These are phyloP conservation scores for Rhipidocladum racemiflorum DNA, from an alignment of 176 grass and related monocot species.

Conservation along the genomic window DNA sequence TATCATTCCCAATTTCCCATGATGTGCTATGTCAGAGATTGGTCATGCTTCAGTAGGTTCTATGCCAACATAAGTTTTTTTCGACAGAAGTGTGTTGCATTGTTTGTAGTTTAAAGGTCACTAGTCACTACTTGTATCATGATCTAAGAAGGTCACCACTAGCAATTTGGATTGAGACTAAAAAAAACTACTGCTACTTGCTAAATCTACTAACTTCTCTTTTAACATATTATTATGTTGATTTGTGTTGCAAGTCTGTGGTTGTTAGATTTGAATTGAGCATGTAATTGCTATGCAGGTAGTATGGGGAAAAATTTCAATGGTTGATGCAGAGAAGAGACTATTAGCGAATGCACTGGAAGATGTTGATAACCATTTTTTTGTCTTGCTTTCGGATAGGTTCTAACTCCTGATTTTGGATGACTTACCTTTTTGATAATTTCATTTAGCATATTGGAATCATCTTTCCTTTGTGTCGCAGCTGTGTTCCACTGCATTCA, in stretches of 20 bases:
- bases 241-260: neutral
- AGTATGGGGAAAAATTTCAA: constrained; percentile 94
- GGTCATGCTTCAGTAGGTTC: neutral
- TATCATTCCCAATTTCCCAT: neutral
- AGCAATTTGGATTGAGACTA: constrained; percentile 14
- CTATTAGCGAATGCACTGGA: constrained; percentile 83
- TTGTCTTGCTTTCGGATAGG: constrained; percentile 98
- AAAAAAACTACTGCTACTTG: neutral
- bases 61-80: constrained; percentile 8
- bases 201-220: neutral
- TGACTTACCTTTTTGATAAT: constrained; percentile 23
- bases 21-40: neutral
- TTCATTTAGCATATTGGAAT: constrained; percentile 33
- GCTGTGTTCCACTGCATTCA: constrained; percentile 89
- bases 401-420: constrained; percentile 26
- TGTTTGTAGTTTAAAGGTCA: neutral
- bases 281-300: constrained; percentile 51
- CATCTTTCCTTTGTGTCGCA: constrained; percentile 48
- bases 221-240: neutral
- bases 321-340: constrained; percentile 96
- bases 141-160: neutral
- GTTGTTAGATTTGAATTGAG: constrained; percentile 16
- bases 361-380: constrained; percentile 85
- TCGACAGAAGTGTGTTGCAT: neutral
- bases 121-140: neutral